phyloP scores from a whole-genome alignment of 495 filamentous ascomycete genomes.

The Cercophora newfieldiana region DNA sequence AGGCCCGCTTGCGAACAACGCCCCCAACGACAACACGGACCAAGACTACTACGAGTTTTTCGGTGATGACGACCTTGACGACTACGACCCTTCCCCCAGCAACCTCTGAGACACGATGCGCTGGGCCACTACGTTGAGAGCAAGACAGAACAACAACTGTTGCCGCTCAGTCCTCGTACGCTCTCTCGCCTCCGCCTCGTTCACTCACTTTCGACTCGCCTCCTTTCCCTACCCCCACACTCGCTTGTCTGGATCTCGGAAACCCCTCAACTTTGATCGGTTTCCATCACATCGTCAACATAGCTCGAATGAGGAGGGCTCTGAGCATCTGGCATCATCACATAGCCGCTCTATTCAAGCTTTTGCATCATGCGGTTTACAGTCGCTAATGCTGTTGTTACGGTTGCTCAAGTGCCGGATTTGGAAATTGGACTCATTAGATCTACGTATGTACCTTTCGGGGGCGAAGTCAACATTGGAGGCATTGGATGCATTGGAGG shows the following conservation, averaged over 20 bases:
- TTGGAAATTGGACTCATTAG: neutral
- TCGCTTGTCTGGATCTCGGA: neutral
- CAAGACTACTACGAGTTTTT: neutral
- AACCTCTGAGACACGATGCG: neutral
- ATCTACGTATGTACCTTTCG: neutral
- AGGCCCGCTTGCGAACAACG: neutral
- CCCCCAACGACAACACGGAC: neutral
- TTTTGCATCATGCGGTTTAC: neutral
- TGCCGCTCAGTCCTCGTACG: neutral
- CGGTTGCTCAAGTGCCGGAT: neutral
- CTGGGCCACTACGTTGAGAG: neutral
- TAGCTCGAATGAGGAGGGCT: neutral
- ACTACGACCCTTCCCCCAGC: neutral
- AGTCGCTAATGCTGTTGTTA: neutral
- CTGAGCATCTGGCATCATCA: neutral
- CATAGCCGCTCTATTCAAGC: neutral
- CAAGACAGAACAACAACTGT: neutral
- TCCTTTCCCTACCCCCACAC: too few relatives aligned
- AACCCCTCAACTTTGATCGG: neutral
- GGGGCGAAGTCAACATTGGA: neutral
- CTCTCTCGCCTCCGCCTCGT: neutral
- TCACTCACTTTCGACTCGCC: neutral
- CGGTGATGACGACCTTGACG: neutral
- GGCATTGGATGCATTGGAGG: neutral
- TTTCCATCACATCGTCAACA: neutral